phyloP scores from a whole-genome alignment of 2,329 filamentous ascomycete genomes.

The Colletotrichum nymphaeae region DNA sequence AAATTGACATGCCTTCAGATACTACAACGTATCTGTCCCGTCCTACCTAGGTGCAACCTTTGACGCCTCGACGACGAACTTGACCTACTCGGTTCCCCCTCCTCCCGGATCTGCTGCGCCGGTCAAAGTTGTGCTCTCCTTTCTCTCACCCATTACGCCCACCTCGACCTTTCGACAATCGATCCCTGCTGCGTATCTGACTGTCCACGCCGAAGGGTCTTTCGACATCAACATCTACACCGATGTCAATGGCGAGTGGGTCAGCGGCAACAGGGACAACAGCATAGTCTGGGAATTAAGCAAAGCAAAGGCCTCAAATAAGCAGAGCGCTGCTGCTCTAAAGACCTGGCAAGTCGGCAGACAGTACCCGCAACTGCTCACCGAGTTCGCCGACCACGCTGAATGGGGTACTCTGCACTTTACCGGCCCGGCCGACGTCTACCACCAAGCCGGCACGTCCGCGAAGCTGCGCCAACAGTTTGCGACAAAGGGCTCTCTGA shows the following conservation, averaged over 20 bases:
- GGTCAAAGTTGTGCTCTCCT: slow-evolving; percentile 58
- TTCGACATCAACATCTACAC: slow-evolving; percentile 74
- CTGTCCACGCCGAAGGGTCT: slow-evolving; percentile 74
- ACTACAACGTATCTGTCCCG: slow-evolving; percentile 54
- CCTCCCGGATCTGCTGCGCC: slow-evolving; percentile 41
- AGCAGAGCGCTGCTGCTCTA: slow-evolving; percentile 52
- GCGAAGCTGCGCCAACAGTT: slow-evolving; percentile 75
- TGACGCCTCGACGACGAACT: slow-evolving; percentile 61
- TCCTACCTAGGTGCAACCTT: slow-evolving; percentile 57
- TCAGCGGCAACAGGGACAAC: slow-evolving; percentile 78
- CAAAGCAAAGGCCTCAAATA: slow-evolving; percentile 51
- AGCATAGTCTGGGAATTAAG: slow-evolving; percentile 77
- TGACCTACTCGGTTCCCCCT: slow-evolving; percentile 56
- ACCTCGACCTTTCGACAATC: slow-evolving; percentile 84
- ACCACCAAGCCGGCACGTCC: slow-evolving; percentile 79
- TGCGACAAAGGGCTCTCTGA: slow-evolving; percentile 72
- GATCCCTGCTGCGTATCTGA: slow-evolving; percentile 85
- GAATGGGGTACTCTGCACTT: slow-evolving; percentile 90
- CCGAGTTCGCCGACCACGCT: slow-evolving; percentile 77
- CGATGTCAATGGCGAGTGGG: slow-evolving; percentile 83
- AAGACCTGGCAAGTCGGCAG: slow-evolving; percentile 77
- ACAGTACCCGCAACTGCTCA: slow-evolving; percentile 74
- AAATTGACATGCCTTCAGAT: slow-evolving; percentile 29
- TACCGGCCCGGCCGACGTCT: slow-evolving; percentile 74
- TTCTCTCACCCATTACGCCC: slow-evolving; percentile 83